Evolutionary conservation across 345 rosid genomes (phyloP).

Genomic region (Arabidopsis suecica): DNA sequence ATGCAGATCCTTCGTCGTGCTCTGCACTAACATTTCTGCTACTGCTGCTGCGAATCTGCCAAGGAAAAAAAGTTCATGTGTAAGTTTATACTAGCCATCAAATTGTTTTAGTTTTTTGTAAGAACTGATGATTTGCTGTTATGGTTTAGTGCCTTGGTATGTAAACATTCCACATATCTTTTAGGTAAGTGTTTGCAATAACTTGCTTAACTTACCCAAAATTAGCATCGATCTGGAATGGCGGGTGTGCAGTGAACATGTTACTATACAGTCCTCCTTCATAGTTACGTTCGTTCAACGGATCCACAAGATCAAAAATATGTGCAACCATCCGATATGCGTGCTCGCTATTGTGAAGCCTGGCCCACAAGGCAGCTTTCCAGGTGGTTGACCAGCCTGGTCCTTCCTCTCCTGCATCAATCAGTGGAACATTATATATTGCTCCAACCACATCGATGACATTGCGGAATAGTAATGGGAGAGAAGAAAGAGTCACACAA

Average conservation of each 20-base stretch:
- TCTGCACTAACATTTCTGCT: conserved; percentile 88
- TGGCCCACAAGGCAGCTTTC: conserved; percentile 94
- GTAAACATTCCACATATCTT: conserved; percentile 12
- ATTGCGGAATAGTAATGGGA: conserved; percentile 9
- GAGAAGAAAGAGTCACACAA: conserved; percentile 20
- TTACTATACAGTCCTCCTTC: conserved; percentile 89
- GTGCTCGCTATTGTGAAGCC: conserved; percentile 68
- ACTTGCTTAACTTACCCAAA: conserved; percentile 70
- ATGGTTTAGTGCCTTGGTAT: conserved; percentile 7
- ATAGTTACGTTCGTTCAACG: conserved; percentile 59
- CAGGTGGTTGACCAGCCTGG: conserved; percentile 97
- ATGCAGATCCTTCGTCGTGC: conserved; percentile 70
- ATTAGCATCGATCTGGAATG: conserved; percentile 98
- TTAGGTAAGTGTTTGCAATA: neutral
- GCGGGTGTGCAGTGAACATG: conserved; percentile 94
- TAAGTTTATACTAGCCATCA: neutral
- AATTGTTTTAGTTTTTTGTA: neutral
- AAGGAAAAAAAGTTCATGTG: neutral
- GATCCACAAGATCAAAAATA: conserved; percentile 78
- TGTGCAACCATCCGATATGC: conserved; percentile 80
- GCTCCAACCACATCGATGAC: neutral
- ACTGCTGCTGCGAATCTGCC: conserved; percentile 74
- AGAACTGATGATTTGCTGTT: neutral
- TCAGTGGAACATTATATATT: neutral
- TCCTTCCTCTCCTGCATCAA: conserved; percentile 81